These are phyloP conservation scores for Lentinula boryana DNA, from an alignment of 768 basidiomycete genomes.

Conservation along the genomic window DNA sequence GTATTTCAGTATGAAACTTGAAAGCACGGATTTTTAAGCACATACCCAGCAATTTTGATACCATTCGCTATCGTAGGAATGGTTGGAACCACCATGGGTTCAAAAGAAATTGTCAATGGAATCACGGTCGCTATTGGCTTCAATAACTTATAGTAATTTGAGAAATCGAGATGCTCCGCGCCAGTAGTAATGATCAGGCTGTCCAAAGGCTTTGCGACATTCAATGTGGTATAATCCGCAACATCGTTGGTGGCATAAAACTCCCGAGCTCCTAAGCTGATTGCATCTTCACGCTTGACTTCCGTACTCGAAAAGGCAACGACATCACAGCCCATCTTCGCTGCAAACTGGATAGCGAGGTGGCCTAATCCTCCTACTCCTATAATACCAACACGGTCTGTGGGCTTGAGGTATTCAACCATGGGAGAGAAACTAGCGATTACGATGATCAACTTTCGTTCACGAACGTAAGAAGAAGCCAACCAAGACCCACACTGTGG, in stretches of 20 bases:
- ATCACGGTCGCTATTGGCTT: slow-evolving; percentile 17
- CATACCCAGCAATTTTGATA: slow-evolving; percentile 5
- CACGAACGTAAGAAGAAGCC: not conserved
- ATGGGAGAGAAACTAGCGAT: slow-evolving; percentile 15
- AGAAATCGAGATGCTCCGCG: slow-evolving; percentile 8
- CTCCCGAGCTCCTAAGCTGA: slow-evolving; percentile 25
- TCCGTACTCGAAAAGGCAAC: slow-evolving; percentile 28
- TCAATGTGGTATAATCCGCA: slow-evolving; percentile 14
- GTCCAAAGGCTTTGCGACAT: slow-evolving; percentile 20
- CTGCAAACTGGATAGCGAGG: slow-evolving; percentile 30
- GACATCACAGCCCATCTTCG: slow-evolving; percentile 33
- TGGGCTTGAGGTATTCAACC: slow-evolving; percentile 17
- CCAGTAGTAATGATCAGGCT: slow-evolving; percentile 24
- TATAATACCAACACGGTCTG: slow-evolving; percentile 26
- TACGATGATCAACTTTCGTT: not conserved
- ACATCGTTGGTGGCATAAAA: slow-evolving; percentile 24
- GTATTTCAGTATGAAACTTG: not conserved
- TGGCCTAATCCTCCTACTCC: slow-evolving; percentile 32
- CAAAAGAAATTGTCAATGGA: slow-evolving; percentile 19
- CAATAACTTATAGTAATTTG: slow-evolving; percentile 20
- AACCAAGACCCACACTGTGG: slow-evolving; percentile 16
- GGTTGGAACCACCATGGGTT: slow-evolving; percentile 17
- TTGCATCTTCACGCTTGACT: slow-evolving; percentile 25
- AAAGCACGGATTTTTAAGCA: not conserved
- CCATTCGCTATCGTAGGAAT: slow-evolving; percentile 3